Base-by-base conservation (phyloP, 2,329 filamentous ascomycete genomes). In the Aspergillus clavatus region DNA sequence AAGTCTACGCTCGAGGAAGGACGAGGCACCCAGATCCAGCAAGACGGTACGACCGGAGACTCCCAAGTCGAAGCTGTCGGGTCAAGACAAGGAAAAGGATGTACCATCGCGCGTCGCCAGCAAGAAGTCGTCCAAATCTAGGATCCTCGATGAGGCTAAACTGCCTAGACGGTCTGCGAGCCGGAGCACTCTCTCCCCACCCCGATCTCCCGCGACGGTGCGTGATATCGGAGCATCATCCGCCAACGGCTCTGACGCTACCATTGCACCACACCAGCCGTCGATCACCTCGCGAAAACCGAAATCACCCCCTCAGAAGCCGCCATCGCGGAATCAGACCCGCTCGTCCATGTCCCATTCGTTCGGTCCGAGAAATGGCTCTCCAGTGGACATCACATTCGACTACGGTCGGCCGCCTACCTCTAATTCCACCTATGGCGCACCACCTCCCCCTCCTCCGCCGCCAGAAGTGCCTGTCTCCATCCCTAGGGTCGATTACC, bases 401-500 rank as follows among this genome's bases (percentile, higher is more conserved):
- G 67, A 67, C 19, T 64, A 64, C 48, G 53, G 57, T 38, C 58
- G 59, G 18, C 61, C 61, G 24, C 55, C 62, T 5, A 57, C 58
- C 7, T 45, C 63, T 3, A 59, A 55, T 26, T 58, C 56, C 21
- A 56, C 55, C 7, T 70, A 59, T 33, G 64, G 63, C 2, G 62
- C 64, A 6, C 76, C 79, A 28, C 81, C 88, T 1, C 88, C 87
- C 0, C 89, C 89, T 0, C 89, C 86, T 2, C 85, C 88, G 1
- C 83, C 86, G 1, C 79, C 89, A 7, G 79, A 82, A 47, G 61
- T 77, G 31, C 75, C 79, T 27, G 75, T 84, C 35, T 82, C 89
- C 31, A 78, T 83, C 10, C 91, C 91, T 0, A 81, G 87, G 49
- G 89, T 97, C 14, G 91, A 97, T 63, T 97, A 97, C 63, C 75